Percentiles rank a stretch among this genome's conserved stretches.
Evolutionary conservation across 805 yeast genomes (phyloP).

Genomic region (Myxozyma lipomycoides): DNA sequence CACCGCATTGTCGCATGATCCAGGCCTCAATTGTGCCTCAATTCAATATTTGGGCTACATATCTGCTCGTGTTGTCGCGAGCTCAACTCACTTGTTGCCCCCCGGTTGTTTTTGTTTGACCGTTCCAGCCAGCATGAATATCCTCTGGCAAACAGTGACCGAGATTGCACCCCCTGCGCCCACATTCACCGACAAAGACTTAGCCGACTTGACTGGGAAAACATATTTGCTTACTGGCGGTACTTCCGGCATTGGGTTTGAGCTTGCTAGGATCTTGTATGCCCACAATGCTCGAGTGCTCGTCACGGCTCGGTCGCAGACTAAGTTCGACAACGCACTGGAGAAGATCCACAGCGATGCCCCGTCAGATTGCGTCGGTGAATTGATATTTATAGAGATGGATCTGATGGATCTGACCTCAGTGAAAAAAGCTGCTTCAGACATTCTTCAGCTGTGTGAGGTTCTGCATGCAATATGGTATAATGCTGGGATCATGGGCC

Average conservation of each 20-base stretch:
- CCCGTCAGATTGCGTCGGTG: constrained; percentile 12
- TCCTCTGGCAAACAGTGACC: constrained; percentile 20
- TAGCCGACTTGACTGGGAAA: constrained; percentile 23
- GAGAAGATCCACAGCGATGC: constrained; percentile 17
- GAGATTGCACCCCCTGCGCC: constrained; percentile 30
- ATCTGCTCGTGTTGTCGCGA: too few relatives aligned
- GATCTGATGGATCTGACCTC: constrained; percentile 41
- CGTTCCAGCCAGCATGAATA: constrained; percentile 15
- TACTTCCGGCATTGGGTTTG: constrained; percentile 26
- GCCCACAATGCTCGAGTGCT: constrained; percentile 26
- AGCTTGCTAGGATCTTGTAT: constrained; percentile 20
- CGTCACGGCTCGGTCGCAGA: constrained; percentile 16
- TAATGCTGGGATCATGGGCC: constrained; percentile 47
- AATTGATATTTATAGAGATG: constrained; percentile 17
- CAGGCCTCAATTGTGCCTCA: too few relatives aligned
- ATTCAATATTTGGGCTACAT: too few relatives aligned
- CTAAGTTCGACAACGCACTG: constrained; percentile 8
- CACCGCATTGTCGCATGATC: too few relatives aligned
- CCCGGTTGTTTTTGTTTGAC: too few relatives aligned
- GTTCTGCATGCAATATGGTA: constrained; percentile 41
- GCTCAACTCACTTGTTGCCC: too few relatives aligned
- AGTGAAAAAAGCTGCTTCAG: constrained; percentile 40
- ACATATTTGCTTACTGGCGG: constrained; percentile 24
- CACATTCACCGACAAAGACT: constrained; percentile 18
- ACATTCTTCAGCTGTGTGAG: constrained; percentile 32